Base-by-base conservation (phyloP, 768 basidiomycete genomes). In the Trametes villosa region DNA sequence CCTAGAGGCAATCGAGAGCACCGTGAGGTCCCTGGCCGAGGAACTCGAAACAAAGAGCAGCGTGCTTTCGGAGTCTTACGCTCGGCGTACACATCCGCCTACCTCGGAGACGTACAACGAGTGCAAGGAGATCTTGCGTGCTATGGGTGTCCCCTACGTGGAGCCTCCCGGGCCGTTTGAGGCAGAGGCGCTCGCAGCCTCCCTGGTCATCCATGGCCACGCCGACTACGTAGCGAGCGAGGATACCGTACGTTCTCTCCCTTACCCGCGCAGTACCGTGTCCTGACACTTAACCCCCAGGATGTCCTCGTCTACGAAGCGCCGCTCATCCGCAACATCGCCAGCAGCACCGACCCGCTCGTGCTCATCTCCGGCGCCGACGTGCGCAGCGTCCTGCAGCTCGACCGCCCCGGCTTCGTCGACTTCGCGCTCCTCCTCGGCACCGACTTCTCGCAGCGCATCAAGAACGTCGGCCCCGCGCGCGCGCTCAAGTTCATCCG, bases 151-250 rank as follows among this genome's bases (percentile, higher is more conserved):
- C 2, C 88, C 88, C 0, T 89, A 87, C 66, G 71, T 96, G 30
- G 84, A 91, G 18, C 76, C 88, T 9, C 76, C 78, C 0, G 87
- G 87, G 0, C 83, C 88, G 0, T 86, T 82, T 57, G 95, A 97
- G 71, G 95, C 89, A 1, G 95, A 97, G 73, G 93, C 91, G 0
- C 74, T 96, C 33, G 94, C 94, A 0, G 84, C 91, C 6, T 82
- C 89, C 9, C 78, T 96, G 38, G 93, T 92, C 12, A 67, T 86
- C 17, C 76, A 83, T 29, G 94, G 95, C 2, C 69, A 80, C 45
- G 94, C 92, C 0, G 94, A 97, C 74, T 94, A 84, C 68, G 95
- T 96, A 20, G 91, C 85, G 4, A 96, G 91, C 64, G 95, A 97
- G 75, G 95, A 97, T 71, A 92, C 91, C 24, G 89, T 91, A 70